Conservation (phyloP, 78 protist species). For the Dictyostelium intermedium region DNA sequence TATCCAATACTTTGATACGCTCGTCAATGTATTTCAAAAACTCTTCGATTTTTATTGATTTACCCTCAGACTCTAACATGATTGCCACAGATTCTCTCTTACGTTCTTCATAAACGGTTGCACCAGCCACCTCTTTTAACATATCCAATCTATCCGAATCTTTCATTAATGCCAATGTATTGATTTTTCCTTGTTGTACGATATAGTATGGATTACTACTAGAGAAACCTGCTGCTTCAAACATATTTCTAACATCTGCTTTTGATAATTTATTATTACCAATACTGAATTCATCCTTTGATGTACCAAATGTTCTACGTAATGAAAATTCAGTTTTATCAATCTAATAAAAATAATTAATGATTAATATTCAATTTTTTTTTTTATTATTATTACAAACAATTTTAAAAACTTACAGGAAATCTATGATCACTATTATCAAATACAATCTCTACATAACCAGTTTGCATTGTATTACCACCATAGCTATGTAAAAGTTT, state of each 20-base stretch:
- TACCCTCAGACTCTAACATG: slow-evolving; percentile 83
- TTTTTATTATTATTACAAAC: background rate
- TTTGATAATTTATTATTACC: slow-evolving; percentile 81
- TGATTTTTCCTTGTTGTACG: slow-evolving; percentile 98
- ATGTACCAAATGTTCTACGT: slow-evolving; percentile 89
- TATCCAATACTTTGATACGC: slow-evolving; percentile 89
- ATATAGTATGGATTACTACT: slow-evolving; percentile 98
- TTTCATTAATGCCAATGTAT: slow-evolving; percentile 87
- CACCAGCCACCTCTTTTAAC: slow-evolving; percentile 98
- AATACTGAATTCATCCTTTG: slow-evolving; percentile 96
- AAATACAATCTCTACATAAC: slow-evolving; percentile 95
- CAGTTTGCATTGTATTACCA: slow-evolving; percentile 86
- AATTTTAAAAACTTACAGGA: slow-evolving; percentile 81
- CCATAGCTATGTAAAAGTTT: slow-evolving; percentile 8
- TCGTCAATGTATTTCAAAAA: slow-evolving; percentile 71
- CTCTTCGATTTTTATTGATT: slow-evolving; percentile 82
- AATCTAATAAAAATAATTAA: slow-evolving; percentile 12
- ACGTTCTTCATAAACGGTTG: slow-evolving; percentile 95
- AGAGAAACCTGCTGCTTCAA: slow-evolving; percentile 98
- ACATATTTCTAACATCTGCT: slow-evolving; percentile 89
- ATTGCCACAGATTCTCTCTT: slow-evolving; percentile 84
- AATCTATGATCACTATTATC: slow-evolving; percentile 96
- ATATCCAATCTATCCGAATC: slow-evolving; percentile 93
- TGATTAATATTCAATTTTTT: background rate
- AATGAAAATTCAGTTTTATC: slow-evolving; percentile 91